Percentiles rank a stretch among this genome's conserved stretches.
phyloP scores from a whole-genome alignment of 345 rosid species.

The Lumnitzera racemosa region DNA sequence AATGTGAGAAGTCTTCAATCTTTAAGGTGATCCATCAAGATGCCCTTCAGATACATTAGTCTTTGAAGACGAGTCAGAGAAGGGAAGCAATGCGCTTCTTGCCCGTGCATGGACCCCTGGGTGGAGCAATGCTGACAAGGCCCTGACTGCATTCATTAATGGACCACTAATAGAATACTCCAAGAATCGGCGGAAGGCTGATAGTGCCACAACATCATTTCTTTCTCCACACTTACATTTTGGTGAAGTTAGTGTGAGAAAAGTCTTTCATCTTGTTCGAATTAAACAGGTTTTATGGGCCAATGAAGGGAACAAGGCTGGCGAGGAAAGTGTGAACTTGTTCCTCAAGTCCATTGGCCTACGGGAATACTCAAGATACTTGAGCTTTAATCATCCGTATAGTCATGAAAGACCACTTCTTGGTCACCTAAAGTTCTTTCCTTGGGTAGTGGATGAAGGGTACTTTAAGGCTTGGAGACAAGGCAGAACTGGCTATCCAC shows the following conservation, averaged over 20 bases:
- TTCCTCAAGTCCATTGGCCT: slow-evolving; percentile 95
- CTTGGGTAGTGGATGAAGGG: slow-evolving; percentile 82
- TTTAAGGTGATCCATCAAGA: slow-evolving; percentile 65
- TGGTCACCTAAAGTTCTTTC: slow-evolving; percentile 89
- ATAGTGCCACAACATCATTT: slow-evolving; percentile 92
- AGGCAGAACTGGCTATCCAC: slow-evolving; percentile 95
- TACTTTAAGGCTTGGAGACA: slow-evolving; percentile 98
- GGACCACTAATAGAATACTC: slow-evolving; percentile 90
- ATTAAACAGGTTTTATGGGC: slow-evolving; percentile 93
- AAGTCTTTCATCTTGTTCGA: slow-evolving; percentile 88
- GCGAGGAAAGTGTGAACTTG: slow-evolving; percentile 90
- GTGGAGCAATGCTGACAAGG: slow-evolving; percentile 90
- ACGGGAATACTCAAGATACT: slow-evolving; percentile 86
- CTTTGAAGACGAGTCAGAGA: slow-evolving; percentile 91
- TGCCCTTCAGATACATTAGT: slow-evolving; percentile 60
- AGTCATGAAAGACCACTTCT: slow-evolving; percentile 93
- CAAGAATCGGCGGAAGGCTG: slow-evolving; percentile 83
- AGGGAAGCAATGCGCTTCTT: slow-evolving; percentile 93
- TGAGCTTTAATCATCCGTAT: slow-evolving; percentile 91
- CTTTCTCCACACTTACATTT: slow-evolving; percentile 97
- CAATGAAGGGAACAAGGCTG: slow-evolving; percentile 84
- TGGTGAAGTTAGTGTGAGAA: slow-evolving; percentile 95
- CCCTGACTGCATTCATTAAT: slow-evolving; percentile 74
- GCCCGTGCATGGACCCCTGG: slow-evolving; percentile 99
- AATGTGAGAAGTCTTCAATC: slow-evolving; percentile 1